Evolutionary conservation across 163 green algal species (phyloP), one percentile per base, ranked within the genome.

Genomic region (Chloromonas sp.): DNA sequence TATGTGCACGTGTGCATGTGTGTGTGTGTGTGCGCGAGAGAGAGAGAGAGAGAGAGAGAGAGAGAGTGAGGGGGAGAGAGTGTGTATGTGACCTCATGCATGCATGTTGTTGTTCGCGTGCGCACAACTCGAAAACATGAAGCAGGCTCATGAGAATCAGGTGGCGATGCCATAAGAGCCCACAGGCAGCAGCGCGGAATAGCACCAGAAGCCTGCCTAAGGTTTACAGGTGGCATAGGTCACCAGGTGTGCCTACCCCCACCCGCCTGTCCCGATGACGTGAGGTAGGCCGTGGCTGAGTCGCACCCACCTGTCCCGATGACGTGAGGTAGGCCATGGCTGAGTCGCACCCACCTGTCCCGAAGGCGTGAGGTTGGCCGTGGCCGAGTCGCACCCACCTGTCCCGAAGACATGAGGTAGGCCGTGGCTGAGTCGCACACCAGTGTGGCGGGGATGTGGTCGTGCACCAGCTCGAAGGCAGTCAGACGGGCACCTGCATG

Each of bases 391-490:
- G 78, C 82, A 76, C 86, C 61, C 83, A 98, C 93, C 76, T 92
- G 85, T 0, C 95, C 93, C 0, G 85, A 71, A 0, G 86, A 87
- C 96, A 98, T 96, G 1, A 98, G 91, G 0, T 92, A 91, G 0
- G 95, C 94, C 1, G 95, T 96, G 0, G 96, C 95, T 8, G 91
- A 97, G 92, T 99, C 97, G 15, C 88, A 94, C 79, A 99, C 94
- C 36, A 99, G 93, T 11, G 95, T 98, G 57, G 92, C 90, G 1
- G 97, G 97, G 81, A 99, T 89, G 60, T 91, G 87, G 82, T 99
- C 97, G 88, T 97, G 92, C 76, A 94, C 92, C 84, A 99, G 89
- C 94, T 99, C 97, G 88, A 96, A 99, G 0, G 97, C 97, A 0
- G 97, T 99, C 61, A 99, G 92, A 3, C 97, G 92, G 0, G 96